phyloP scores from a whole-genome alignment of 768 basidiomycete species.

The Lactarius akahatsu region DNA sequence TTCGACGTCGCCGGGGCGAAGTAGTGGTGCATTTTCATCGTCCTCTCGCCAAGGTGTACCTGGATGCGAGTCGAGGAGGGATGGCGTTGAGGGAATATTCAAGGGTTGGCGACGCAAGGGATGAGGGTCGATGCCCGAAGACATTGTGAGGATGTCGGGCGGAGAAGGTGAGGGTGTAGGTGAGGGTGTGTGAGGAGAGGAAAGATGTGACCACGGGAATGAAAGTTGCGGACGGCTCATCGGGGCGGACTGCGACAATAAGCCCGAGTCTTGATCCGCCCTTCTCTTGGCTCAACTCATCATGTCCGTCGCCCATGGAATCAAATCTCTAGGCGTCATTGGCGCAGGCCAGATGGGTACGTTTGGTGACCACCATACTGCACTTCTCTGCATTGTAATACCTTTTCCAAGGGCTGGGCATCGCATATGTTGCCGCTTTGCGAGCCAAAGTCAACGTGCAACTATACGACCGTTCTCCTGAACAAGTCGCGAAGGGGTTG shows the following conservation, averaged over 20 bases:
- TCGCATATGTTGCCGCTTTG: slow-evolving; percentile 82
- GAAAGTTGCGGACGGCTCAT: neutral
- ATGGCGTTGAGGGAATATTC: neutral
- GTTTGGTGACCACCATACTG: slow-evolving; percentile 5
- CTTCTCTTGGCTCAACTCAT: slow-evolving; percentile 5
- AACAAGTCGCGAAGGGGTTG: slow-evolving; percentile 73
- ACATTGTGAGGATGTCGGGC: slow-evolving; percentile 1
- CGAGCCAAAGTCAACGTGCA: slow-evolving; percentile 84
- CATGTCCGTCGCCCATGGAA: slow-evolving; percentile 67
- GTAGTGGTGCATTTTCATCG: slow-evolving; percentile 18
- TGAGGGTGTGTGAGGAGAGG: neutral
- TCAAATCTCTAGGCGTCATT: slow-evolving; percentile 73
- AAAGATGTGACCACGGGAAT: neutral
- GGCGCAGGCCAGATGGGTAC: slow-evolving; percentile 78
- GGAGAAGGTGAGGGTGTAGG: neutral
- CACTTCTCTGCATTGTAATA: neutral
- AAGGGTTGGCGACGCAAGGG: neutral
- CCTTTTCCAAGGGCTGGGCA: slow-evolving; percentile 65
- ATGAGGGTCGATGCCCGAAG: neutral
- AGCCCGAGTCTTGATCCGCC: neutral
- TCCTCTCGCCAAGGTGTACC: slow-evolving; percentile 23
- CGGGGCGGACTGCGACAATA: neutral
- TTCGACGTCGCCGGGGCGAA: slow-evolving; percentile 20
- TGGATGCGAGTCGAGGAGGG: slow-evolving; percentile 8
- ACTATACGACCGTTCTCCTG: slow-evolving; percentile 74